Conservation (phyloP, 139 green algal genomes). For the Auxenochlorella protothecoides region DNA sequence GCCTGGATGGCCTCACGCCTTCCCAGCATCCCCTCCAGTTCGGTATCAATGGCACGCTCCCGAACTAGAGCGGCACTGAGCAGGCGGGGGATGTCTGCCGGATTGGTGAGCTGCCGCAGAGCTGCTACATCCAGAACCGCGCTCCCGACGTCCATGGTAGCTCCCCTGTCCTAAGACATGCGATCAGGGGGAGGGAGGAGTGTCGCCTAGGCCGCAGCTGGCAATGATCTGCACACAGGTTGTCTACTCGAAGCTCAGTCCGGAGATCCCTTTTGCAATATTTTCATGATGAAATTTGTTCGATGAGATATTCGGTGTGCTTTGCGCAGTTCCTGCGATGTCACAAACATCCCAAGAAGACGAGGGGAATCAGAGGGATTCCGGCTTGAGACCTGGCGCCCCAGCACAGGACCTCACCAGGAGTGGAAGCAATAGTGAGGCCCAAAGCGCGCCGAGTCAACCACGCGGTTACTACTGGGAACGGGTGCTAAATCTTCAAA, state of each 20-base stretch:
- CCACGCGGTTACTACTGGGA: neutral
- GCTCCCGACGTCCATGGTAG: neutral
- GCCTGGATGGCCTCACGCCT: constrained; percentile 44
- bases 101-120: constrained; percentile 38
- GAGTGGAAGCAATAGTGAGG: neutral
- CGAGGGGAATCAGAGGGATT: too few species aligned
- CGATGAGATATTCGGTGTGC: too few species aligned
- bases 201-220: neutral
- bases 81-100: constrained; percentile 57
- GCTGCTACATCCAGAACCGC: constrained; percentile 6
- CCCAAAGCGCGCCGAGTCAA: neutral
- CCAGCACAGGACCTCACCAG: too few species aligned
- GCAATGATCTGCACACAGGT: neutral
- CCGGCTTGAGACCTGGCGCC: too few species aligned
- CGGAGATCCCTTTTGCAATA: too few species aligned
- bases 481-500: neutral
- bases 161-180: neutral
- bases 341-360: too few species aligned
- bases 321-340: too few species aligned
- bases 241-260: too few species aligned
- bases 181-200: neutral
- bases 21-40: constrained; percentile 51
- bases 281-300: too few species aligned
- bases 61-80: constrained; percentile 64
- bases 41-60: constrained; percentile 70